A percentile compares a stretch with the other conserved stretches of the same genome.
These are phyloP conservation scores for Arthrinium phaeospermum DNA, from an alignment of 2,329 filamentous ascomycete genomes.

Conservation along the genomic window DNA sequence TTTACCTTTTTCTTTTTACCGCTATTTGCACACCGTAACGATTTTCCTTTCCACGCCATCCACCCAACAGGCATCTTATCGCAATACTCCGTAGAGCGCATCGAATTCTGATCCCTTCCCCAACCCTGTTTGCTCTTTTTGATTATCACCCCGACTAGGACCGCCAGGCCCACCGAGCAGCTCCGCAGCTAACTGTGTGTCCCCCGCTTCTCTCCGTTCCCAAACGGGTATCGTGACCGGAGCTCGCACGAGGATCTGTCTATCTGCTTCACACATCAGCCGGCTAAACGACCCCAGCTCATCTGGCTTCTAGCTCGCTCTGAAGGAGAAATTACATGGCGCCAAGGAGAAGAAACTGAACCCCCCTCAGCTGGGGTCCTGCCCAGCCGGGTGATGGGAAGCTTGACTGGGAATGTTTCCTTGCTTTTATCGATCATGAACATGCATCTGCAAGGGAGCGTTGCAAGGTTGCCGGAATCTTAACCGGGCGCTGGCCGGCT, in stretches of 20 bases:
- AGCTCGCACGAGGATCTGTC: background rate
- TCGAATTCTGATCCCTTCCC: background rate
- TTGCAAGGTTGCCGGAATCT: slow-evolving; percentile 1
- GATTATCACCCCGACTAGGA: background rate
- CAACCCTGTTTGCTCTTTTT: background rate
- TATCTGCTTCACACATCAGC: background rate
- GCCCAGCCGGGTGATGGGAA: slow-evolving; percentile 15
- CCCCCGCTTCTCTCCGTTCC: slow-evolving; percentile 7
- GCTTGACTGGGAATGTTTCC: slow-evolving; percentile 6
- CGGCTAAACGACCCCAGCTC: background rate
- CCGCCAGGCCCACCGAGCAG: background rate
- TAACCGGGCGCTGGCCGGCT: background rate
- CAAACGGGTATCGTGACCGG: background rate
- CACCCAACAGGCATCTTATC: background rate
- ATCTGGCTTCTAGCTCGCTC: background rate
- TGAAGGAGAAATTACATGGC: background rate
- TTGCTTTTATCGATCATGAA: slow-evolving; percentile 4
- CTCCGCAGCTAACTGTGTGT: slow-evolving; percentile 6
- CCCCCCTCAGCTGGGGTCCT: background rate
- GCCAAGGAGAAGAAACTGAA: background rate
- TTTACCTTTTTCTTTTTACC: background rate
- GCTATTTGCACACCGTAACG: too few relatives aligned
- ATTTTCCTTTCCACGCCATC: background rate
- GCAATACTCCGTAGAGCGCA: background rate
- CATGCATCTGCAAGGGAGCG: background rate